phyloP scores from a whole-genome alignment of 768 basidiomycete genomes.

The Russula foetens region DNA sequence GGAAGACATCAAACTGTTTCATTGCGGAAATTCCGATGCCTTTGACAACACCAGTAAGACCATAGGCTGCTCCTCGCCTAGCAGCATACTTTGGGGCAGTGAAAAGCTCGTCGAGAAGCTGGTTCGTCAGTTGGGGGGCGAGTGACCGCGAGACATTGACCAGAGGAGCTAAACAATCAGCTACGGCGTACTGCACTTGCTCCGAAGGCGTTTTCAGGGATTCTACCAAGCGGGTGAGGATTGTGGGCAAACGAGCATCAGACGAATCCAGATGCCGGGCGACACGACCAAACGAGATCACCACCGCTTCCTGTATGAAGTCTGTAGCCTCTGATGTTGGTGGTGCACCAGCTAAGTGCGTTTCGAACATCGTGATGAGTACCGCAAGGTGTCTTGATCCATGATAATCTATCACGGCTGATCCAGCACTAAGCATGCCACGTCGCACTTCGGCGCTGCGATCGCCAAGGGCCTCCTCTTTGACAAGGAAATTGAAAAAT shows the following conservation, averaged over 20 bases:
- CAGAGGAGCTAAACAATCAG: constrained; percentile 88
- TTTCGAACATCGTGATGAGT: constrained; percentile 78
- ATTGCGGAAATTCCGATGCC: constrained; percentile 84
- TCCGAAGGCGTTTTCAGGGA: constrained; percentile 92
- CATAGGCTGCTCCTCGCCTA: constrained; percentile 96
- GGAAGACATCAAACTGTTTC: constrained; percentile 76
- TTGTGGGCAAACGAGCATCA: constrained; percentile 68
- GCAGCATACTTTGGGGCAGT: constrained; percentile 80
- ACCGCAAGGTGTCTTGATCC: constrained; percentile 63
- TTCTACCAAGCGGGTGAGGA: constrained; percentile 80
- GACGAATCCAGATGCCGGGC: constrained; percentile 77
- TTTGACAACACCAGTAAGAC: constrained; percentile 85
- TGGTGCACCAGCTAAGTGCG: constrained; percentile 43
- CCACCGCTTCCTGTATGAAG: constrained; percentile 88
- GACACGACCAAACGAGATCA: constrained; percentile 89
- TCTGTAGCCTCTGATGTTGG: constrained; percentile 69
- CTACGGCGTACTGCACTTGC: constrained; percentile 93
- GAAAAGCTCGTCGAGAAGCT: constrained; percentile 69
- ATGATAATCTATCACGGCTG: constrained; percentile 72
- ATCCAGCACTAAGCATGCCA: constrained; percentile 83
- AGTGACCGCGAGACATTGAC: constrained; percentile 60
- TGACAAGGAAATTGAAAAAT: constrained; percentile 82
- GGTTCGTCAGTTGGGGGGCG: constrained; percentile 59
- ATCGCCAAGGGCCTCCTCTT: constrained; percentile 85
- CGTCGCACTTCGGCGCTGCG: constrained; percentile 70